Conservation (phyloP, 371 early-diverging fungal species). For the Blakeslea trispora region DNA sequence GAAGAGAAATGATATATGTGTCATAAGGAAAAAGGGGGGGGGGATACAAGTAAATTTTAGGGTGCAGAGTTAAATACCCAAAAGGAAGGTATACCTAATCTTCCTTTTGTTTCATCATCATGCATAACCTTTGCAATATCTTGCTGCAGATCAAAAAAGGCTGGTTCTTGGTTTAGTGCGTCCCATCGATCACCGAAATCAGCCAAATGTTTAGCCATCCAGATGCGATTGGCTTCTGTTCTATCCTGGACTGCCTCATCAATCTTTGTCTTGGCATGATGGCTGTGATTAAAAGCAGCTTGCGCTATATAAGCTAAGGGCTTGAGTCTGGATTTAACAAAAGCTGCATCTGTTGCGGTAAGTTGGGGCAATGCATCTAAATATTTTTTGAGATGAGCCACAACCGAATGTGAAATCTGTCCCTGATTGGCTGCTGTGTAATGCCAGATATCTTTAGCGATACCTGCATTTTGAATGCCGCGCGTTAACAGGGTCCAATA, state of each 20-base stretch:
- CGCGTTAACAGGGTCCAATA: constrained; percentile 55
- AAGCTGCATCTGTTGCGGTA: constrained; percentile 19
- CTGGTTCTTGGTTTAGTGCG: constrained; percentile 8
- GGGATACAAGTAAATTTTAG: background rate
- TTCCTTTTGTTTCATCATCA: constrained; percentile 32
- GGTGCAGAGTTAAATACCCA: constrained; percentile 34
- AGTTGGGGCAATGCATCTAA: constrained; percentile 13
- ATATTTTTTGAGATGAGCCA: constrained; percentile 25
- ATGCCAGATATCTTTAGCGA: constrained; percentile 43
- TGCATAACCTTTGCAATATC: constrained; percentile 26
- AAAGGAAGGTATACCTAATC: constrained; percentile 34
- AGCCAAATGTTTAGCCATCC: constrained; percentile 24
- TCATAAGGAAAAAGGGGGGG: background rate
- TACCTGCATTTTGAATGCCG: constrained; percentile 46
- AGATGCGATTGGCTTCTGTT: constrained; percentile 22
- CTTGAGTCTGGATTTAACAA: constrained; percentile 21
- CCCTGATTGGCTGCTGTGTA: constrained; percentile 32
- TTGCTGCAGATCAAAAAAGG: constrained; percentile 2
- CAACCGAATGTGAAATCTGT: constrained; percentile 32
- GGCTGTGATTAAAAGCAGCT: constrained; percentile 29
- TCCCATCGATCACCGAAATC: constrained; percentile 32
- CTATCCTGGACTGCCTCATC: constrained; percentile 7
- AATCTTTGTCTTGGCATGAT: constrained; percentile 12
- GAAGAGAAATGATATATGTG: background rate
- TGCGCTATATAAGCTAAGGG: constrained; percentile 40